A percentile compares a stretch with the other conserved stretches of the same genome.
These are phyloP conservation scores for Abrus precatorius DNA, from an alignment of 306 rosid species.

Conservation along the genomic window DNA sequence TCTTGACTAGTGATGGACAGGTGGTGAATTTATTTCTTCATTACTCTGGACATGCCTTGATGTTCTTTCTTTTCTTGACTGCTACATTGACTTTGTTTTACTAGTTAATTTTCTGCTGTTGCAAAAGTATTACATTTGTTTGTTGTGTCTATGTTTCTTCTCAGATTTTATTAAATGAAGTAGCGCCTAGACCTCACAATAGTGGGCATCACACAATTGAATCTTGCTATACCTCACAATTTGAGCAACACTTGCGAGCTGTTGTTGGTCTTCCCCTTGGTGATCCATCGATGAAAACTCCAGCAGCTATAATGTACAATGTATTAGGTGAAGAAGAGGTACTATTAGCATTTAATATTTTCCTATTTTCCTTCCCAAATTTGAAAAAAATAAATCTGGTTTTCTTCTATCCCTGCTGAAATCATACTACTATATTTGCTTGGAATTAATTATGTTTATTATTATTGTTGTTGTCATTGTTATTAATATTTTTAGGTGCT, in stretches of 20 bases:
- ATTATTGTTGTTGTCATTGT: not conserved
- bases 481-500: not conserved
- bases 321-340: slow-evolving; percentile 94
- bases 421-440: slow-evolving; percentile 22
- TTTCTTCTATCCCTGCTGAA: not conserved
- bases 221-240: slow-evolving; percentile 91
- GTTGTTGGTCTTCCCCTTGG: slow-evolving; percentile 98
- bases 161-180: slow-evolving; percentile 95
- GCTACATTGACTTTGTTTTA: slow-evolving; percentile 26
- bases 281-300: slow-evolving; percentile 87
- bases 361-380: not conserved
- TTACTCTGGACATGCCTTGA: slow-evolving; percentile 21
- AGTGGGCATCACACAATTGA: slow-evolving; percentile 98
- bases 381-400: not conserved
- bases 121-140: slow-evolving; percentile 21
- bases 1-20: slow-evolving; percentile 80
- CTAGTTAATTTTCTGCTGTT: slow-evolving; percentile 26
- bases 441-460: slow-evolving; percentile 8
- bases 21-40: slow-evolving; percentile 54
- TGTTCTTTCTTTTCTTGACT: slow-evolving; percentile 2
- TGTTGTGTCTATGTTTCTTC: slow-evolving; percentile 33
- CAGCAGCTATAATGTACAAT: slow-evolving; percentile 92
- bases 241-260: slow-evolving; percentile 92
- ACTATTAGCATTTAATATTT: slow-evolving; percentile 10
- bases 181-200: slow-evolving; percentile 96